Percentiles rank a stretch among this genome's conserved stretches.
phyloP scores from a whole-genome alignment of 345 rosid genomes.

The Salix koriyanagi region DNA sequence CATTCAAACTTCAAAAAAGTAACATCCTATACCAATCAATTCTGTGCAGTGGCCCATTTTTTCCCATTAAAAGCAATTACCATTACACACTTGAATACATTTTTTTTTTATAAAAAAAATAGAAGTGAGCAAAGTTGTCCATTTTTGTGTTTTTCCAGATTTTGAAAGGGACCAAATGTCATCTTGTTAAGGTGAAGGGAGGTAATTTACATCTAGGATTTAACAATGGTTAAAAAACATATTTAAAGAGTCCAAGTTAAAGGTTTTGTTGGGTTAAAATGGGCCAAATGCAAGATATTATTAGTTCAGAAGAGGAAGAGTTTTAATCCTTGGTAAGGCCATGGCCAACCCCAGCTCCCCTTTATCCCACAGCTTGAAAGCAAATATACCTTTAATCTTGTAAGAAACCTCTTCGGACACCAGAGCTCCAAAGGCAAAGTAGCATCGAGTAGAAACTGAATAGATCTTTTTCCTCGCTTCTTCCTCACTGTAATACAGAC shows the following conservation, averaged over 20 bases:
- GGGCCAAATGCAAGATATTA: neutral
- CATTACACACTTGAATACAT: neutral
- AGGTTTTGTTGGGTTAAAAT: neutral
- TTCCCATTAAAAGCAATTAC: too few relatives aligned
- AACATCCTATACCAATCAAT: neutral
- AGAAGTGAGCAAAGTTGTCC: neutral
- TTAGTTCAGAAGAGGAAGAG: neutral
- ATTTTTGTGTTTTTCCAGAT: neutral
- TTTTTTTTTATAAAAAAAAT: too few relatives aligned
- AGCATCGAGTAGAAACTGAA: conserved; percentile 71
- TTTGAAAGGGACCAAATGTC: neutral
- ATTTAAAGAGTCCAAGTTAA: neutral
- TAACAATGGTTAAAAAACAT: neutral
- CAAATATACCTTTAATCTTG: conserved; percentile 64
- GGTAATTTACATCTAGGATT: neutral
- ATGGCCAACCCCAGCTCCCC: neutral
- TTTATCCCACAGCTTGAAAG: neutral
- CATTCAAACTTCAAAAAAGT: neutral
- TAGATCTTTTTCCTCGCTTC: conserved; percentile 88
- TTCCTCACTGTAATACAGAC: conserved; percentile 49
- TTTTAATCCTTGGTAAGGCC: neutral
- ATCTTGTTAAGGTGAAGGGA: neutral
- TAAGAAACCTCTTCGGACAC: conserved; percentile 62
- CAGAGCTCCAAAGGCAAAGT: conserved; percentile 88
- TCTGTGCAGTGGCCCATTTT: neutral